Conservation (phyloP, 768 basidiomycete genomes). For the Pleurotus sapidus region DNA sequence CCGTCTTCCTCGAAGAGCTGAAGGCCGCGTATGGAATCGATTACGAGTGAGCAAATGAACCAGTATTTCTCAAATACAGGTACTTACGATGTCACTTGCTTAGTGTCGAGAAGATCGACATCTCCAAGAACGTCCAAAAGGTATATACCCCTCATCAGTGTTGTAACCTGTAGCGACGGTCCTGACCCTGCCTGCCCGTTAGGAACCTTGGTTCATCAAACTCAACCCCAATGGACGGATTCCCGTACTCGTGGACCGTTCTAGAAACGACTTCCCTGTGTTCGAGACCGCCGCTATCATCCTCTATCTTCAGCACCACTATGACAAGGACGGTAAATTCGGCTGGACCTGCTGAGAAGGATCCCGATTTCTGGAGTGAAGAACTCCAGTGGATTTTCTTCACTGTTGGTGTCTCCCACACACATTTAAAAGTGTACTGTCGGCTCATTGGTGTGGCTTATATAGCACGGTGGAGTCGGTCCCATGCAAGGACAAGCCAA, state of each 20-base stretch:
- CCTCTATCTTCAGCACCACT: constrained; percentile 78
- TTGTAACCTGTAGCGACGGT: no score
- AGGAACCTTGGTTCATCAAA: constrained; percentile 72
- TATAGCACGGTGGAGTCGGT: constrained; percentile 74
- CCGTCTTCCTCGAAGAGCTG: constrained; percentile 54
- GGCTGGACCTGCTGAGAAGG: constrained; percentile 51
- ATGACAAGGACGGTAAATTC: constrained; percentile 74
- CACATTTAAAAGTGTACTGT: not conserved
- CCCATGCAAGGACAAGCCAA: constrained; percentile 90
- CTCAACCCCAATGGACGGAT: constrained; percentile 75
- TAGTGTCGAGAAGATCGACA: constrained; percentile 52
- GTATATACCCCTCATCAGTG: constrained; percentile 18
- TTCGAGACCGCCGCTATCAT: constrained; percentile 84
- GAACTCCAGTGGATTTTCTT: constrained; percentile 89
- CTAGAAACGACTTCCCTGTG: constrained; percentile 58
- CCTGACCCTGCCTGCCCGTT: not conserved
- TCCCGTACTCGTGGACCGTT: constrained; percentile 61
- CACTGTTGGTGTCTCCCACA: constrained; percentile 38
- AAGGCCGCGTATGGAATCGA: constrained; percentile 43
- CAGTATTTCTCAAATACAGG: not conserved
- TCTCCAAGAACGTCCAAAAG: constrained; percentile 73
- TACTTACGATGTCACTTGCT: not conserved
- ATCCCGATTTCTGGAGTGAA: constrained; percentile 64
- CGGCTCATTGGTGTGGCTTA: not conserved
- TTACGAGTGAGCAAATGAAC: constrained; percentile 35